Percentiles rank a stretch among this genome's conserved stretches.
These are phyloP conservation scores for Zygotorulaspora mrakii DNA, from an alignment of 1,139 yeast genomes.

Conservation along the genomic window DNA sequence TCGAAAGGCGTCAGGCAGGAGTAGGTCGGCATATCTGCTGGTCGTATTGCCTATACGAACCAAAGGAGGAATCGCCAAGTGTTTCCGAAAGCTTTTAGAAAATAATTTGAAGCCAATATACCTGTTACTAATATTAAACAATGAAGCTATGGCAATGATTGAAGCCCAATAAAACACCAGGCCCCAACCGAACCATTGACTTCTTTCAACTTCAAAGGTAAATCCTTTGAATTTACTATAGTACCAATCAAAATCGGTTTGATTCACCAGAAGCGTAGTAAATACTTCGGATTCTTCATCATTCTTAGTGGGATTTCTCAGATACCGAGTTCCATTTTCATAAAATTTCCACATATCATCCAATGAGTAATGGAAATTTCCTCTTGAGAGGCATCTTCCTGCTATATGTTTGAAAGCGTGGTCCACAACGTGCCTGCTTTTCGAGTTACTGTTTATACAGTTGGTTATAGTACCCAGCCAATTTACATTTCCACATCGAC, in stretches of 20 bases:
- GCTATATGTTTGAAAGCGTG: slow-evolving; percentile 41
- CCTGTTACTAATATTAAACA: slow-evolving; percentile 31
- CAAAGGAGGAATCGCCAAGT: slow-evolving; percentile 46
- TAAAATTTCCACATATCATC: slow-evolving; percentile 35
- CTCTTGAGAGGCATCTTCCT: slow-evolving; percentile 37
- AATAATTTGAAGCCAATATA: slow-evolving; percentile 21
- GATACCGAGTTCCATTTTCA: slow-evolving; percentile 36
- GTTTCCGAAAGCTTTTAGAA: slow-evolving; percentile 25
- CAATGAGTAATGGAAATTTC: slow-evolving; percentile 34
- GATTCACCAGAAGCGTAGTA: slow-evolving; percentile 37
- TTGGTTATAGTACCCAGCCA: slow-evolving; percentile 43
- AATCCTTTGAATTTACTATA: slow-evolving; percentile 36
- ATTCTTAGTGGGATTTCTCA: slow-evolving; percentile 28
- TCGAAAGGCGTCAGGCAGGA: slow-evolving; percentile 44
- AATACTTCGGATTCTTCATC: slow-evolving; percentile 24
- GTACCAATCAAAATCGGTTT: slow-evolving; percentile 35
- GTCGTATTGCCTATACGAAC: slow-evolving; percentile 41
- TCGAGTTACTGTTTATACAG: slow-evolving; percentile 37
- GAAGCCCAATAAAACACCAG: slow-evolving; percentile 41
- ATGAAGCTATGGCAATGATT: slow-evolving; percentile 33
- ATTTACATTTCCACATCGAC: slow-evolving; percentile 41
- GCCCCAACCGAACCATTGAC: slow-evolving; percentile 45
- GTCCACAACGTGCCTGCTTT: slow-evolving; percentile 27
- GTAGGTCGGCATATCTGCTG: slow-evolving; percentile 23
- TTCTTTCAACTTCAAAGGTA: slow-evolving; percentile 32